phyloP scores from a whole-genome alignment of 371 early-diverging fungal genomes.

The Chytridium lagenaria region DNA sequence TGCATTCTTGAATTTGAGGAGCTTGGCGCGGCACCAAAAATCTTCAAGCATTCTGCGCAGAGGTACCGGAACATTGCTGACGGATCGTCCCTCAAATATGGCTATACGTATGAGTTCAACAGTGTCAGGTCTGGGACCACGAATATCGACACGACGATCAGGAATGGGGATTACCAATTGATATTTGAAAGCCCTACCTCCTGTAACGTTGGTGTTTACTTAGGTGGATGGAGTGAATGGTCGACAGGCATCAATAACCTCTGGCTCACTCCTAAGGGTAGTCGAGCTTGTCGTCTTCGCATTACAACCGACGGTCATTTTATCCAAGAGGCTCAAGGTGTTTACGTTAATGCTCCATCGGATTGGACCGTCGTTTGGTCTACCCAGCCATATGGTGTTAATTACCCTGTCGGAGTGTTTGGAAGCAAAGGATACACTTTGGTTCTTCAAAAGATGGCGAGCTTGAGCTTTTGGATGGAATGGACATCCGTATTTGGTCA shows the following conservation, averaged over 20 bases:
- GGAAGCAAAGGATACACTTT: neutral
- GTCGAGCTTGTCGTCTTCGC: neutral
- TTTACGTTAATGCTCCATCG: neutral
- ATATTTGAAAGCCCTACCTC: neutral
- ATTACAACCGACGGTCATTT: slow-evolving; percentile 5
- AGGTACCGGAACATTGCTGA: neutral
- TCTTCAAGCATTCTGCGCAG: neutral
- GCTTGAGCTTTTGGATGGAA: slow-evolving; percentile 16
- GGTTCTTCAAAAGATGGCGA: slow-evolving; percentile 1
- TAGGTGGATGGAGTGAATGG: neutral
- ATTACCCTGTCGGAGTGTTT: slow-evolving; percentile 16
- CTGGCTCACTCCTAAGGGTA: neutral
- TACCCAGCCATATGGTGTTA: neutral
- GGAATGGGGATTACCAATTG: neutral
- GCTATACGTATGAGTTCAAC: neutral
- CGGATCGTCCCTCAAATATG: neutral
- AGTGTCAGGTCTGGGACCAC: no score
- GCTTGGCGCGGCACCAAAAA: neutral
- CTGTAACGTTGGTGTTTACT: neutral
- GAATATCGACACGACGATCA: neutral
- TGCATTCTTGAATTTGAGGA: slow-evolving; percentile 4
- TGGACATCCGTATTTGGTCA: slow-evolving; percentile 7
- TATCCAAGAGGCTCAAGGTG: slow-evolving; percentile 10
- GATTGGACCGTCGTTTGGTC: slow-evolving; percentile 15
- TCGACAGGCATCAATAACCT: neutral